Conservation (phyloP, 2,329 filamentous ascomycete genomes). For the Aspergillus sergii region DNA sequence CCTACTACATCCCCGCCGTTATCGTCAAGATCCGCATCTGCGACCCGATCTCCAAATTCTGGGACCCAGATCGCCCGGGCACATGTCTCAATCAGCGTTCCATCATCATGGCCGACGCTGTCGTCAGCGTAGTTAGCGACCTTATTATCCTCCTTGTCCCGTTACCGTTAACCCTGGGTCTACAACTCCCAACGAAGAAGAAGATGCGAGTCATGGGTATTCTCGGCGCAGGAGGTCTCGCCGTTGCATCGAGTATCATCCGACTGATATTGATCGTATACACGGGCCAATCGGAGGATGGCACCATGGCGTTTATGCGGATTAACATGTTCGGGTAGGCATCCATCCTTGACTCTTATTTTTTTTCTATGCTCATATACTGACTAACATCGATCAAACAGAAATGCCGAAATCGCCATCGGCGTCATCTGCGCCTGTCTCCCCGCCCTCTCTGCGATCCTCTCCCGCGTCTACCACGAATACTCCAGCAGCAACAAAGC, state of each 20-base stretch:
- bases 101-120: constrained; percentile 56
- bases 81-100: constrained; percentile 32
- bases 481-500: constrained; percentile 28
- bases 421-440: constrained; percentile 46
- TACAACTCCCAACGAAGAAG: constrained; percentile 52
- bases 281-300: constrained; percentile 26
- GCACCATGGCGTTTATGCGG: constrained; percentile 31
- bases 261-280: constrained; percentile 28
- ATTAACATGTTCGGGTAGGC: constrained; percentile 35
- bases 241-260: constrained; percentile 31
- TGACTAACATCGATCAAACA: constrained; percentile 34
- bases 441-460: constrained; percentile 39
- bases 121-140: constrained; percentile 63
- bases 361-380: constrained; percentile 30
- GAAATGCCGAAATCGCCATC: constrained; percentile 44
- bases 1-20: constrained; percentile 46
- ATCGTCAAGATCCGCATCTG: constrained; percentile 50
- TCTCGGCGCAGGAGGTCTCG: constrained; percentile 50
- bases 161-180: constrained; percentile 47
- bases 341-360: constrained; percentile 26
- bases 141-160: constrained; percentile 56
- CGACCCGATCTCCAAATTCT: constrained; percentile 46
- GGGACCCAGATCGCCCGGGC: constrained; percentile 31
- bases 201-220: constrained; percentile 51
- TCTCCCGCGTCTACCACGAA: constrained; percentile 36